phyloP scores from a whole-genome alignment of 805 yeast genomes.

The Grigorovia transvaalensis region DNA sequence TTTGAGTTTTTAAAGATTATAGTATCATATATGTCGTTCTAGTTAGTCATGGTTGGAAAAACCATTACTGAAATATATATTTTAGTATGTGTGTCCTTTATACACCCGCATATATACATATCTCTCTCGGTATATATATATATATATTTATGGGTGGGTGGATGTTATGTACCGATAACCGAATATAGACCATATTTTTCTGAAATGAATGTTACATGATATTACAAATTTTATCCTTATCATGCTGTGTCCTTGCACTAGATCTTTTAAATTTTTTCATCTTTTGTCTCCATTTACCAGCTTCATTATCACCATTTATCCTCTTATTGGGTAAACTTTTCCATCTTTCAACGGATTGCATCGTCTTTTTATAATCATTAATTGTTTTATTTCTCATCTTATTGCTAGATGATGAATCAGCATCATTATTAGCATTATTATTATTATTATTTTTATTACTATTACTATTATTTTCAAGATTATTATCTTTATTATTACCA shows the following conservation, averaged over 20 bases:
- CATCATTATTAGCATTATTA: conserved; percentile 1
- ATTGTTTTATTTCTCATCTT: not conserved
- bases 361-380: not conserved
- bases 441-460: not conserved
- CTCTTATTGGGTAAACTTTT: conserved; percentile 21
- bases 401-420: not conserved
- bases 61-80: too few relatives aligned
- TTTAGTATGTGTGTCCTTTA: too few relatives aligned
- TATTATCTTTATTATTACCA: conserved; percentile 1
- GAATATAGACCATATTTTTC: not conserved
- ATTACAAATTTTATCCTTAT: conserved; percentile 9
- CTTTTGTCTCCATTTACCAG: conserved; percentile 14
- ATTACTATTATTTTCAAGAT: not conserved
- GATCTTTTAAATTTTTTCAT: conserved; percentile 14
- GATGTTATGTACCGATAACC: not conserved
- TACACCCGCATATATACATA: too few relatives aligned
- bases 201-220: conserved; percentile 7
- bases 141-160: not conserved
- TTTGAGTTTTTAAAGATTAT: too few relatives aligned
- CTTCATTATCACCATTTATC: conserved; percentile 7
- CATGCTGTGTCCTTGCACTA: not conserved
- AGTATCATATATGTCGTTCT: too few relatives aligned
- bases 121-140: not conserved
- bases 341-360: conserved; percentile 20
- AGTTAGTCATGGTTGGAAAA: too few relatives aligned